Base-by-base conservation (phyloP, 2,329 filamentous ascomycete genomes). In the Clonostachys rhizophaga region DNA sequence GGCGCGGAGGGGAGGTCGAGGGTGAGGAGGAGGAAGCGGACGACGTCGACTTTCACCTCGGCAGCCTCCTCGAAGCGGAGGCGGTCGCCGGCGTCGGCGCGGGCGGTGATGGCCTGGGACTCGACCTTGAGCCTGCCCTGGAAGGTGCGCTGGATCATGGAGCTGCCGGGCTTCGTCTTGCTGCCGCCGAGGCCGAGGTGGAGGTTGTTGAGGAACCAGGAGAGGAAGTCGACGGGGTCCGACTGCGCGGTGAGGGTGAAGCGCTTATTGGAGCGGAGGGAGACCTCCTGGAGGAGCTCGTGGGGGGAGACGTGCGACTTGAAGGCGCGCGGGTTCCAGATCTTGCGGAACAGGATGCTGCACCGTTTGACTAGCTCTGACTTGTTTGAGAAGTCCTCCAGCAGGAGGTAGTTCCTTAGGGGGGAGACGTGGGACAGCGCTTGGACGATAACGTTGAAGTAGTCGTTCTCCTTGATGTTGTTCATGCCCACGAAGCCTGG, bases 381-480 rank as follows among this genome's bases (percentile, higher is more conserved):
- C 30, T 66, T 84, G 49, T 76, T 78, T 11, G 77, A 76, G 45
- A 96, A 85, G 55, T 95, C 81, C 61, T 96, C 89, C 2, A 97
- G 79, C 59, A 99, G 83, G 62, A 97, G 84, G 69, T 84, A 97
- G 64, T 97, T 96, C 34, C 94, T 84, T 55, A 99, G 74, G 5
- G 94, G 92, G 17, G 84, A 75, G 24, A 97, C 90, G 66, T 99
- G 94, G 4, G 92, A 86, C 36, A 99, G 78, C 7, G 91, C 86
- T 66, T 99, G 94, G 43, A 95, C 86, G 4, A 96, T 81, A 24
- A 96, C 92, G 63, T 99, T 99, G 61, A 97, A 79, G 70, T 99
- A 99, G 72, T 99, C 94, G 70, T 99, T 99, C 49, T 94, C 90
- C 68, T 99, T 99, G 76, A 99, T 96, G 70, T 99, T 99, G 77